These are phyloP conservation scores for Crithidia sp. DNA, from an alignment of 208 protist species.

Conservation along the genomic window DNA sequence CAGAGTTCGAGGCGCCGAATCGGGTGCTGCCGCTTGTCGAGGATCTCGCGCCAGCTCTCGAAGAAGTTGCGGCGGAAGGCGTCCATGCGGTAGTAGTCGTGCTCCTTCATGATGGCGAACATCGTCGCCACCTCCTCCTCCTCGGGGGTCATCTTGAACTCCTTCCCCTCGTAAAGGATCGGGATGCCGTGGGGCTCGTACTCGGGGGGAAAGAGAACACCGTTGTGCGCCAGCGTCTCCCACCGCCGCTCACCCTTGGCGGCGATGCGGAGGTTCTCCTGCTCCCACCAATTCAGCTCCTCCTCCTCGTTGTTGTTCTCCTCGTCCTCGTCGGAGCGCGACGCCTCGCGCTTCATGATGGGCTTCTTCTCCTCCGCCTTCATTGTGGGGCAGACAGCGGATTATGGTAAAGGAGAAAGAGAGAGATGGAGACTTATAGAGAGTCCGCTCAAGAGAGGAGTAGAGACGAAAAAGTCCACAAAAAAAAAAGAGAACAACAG, in stretches of 20 bases:
- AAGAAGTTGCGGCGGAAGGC: constrained; percentile 99
- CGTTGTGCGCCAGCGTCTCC: constrained; percentile 96
- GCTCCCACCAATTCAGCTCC: constrained; percentile 87
- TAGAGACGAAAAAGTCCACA: background rate
- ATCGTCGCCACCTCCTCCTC: constrained; percentile 99
- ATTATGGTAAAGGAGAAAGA: constrained; percentile 6
- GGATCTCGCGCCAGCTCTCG: constrained; percentile 89
- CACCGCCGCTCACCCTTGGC: constrained; percentile 89
- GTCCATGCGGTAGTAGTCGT: constrained; percentile 95
- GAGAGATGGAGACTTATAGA: background rate
- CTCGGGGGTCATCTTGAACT: constrained; percentile 92
- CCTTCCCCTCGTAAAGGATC: constrained; percentile 94
- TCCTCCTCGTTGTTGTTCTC: constrained; percentile 55
- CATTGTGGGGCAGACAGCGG: constrained; percentile 19
- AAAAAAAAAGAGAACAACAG: background rate
- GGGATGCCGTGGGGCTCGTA: constrained; percentile 97
- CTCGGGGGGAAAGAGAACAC: constrained; percentile 96
- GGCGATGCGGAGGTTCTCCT: constrained; percentile 73
- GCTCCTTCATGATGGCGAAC: constrained; percentile 95
- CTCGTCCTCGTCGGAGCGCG: constrained; percentile 54
- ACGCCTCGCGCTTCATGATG: constrained; percentile 36
- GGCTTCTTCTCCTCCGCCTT: constrained; percentile 40
- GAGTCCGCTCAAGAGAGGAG: background rate
- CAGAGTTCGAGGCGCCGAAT: constrained; percentile 96
- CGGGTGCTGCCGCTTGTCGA: constrained; percentile 88